Conservation (phyloP, 1,139 yeast species). For the Saccharomyces hybrid region DNA sequence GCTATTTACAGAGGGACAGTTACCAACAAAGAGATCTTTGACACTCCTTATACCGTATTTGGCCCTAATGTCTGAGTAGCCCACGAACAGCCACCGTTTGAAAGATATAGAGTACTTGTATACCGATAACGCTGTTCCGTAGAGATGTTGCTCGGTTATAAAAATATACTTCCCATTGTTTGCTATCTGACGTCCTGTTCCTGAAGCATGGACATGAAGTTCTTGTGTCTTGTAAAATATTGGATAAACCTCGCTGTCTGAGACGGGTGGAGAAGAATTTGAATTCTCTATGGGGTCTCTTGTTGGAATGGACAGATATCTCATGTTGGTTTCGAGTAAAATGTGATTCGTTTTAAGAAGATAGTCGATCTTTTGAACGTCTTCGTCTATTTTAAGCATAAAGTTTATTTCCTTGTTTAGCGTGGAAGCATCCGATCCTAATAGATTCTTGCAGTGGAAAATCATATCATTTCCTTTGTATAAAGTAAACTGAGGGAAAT, state of each 20-base stretch:
- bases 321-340: not conserved
- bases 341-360: not conserved
- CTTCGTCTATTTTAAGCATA: conserved; percentile 3
- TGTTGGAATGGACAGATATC: conserved; percentile 2
- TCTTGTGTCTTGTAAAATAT: not conserved
- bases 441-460: not conserved
- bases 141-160: conserved; percentile 18
- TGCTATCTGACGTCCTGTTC: not conserved
- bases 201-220: not conserved
- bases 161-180: conserved; percentile 10
- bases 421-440: not conserved
- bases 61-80: conserved; percentile 20
- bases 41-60: conserved; percentile 17
- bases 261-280: not conserved
- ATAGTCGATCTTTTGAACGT: not conserved
- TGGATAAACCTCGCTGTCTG: not conserved
- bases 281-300: not conserved
- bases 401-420: conserved; percentile 1
- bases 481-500: conserved; percentile 3
- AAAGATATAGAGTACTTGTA: conserved; percentile 12
- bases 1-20: not conserved
- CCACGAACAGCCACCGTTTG: conserved; percentile 18
- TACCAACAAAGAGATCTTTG: not conserved
- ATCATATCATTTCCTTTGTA: conserved; percentile 1
- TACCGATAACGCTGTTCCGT: conserved; percentile 19